Evolutionary conservation across 768 basidiomycete species (phyloP).

Genomic region (Leucosporidium yakuticum): DNA sequence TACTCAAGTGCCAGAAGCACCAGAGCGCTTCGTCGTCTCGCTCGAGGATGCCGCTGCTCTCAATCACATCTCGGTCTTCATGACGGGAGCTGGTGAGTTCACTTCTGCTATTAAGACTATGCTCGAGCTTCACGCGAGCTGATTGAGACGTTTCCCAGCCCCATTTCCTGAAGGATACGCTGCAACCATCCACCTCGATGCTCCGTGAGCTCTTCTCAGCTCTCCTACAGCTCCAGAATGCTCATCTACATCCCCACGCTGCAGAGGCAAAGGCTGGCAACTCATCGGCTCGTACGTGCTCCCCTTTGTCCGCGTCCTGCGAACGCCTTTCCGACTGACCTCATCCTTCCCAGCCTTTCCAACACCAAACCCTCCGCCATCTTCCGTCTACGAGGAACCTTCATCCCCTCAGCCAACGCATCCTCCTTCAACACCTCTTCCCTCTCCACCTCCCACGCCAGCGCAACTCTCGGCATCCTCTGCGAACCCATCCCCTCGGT

Average conservation of each 20-base stretch:
- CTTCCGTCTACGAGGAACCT: slow-evolving; percentile 40
- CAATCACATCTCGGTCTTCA: slow-evolving; percentile 79
- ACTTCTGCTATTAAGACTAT: too few relatives aligned
- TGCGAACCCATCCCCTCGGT: slow-evolving; percentile 68
- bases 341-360: slow-evolving; percentile 51
- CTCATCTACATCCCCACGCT: slow-evolving; percentile 36
- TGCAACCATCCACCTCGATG: slow-evolving; percentile 25
- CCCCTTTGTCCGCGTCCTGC: slow-evolving; percentile 3
- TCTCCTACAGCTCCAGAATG: neutral
- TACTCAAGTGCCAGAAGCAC: slow-evolving; percentile 13
- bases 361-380: slow-evolving; percentile 37
- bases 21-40: slow-evolving; percentile 64
- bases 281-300: slow-evolving; percentile 64
- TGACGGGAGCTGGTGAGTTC: slow-evolving; percentile 62
- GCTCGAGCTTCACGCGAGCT: neutral
- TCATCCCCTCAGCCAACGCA: slow-evolving; percentile 44
- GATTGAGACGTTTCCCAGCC: neutral
- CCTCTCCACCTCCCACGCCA: slow-evolving; percentile 50
- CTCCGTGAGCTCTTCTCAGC: slow-evolving; percentile 8
- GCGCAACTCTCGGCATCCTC: slow-evolving; percentile 69
- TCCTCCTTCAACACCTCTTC: slow-evolving; percentile 41
- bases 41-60: slow-evolving; percentile 64
- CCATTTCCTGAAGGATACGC: slow-evolving; percentile 31
- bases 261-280: slow-evolving; percentile 82
- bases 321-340: neutral